Evolutionary conservation across 2,329 filamentous ascomycete species (phyloP), one percentile per base, ranked within the genome.

Genomic region (Stagonosporopsis chrysanthemi): DNA sequence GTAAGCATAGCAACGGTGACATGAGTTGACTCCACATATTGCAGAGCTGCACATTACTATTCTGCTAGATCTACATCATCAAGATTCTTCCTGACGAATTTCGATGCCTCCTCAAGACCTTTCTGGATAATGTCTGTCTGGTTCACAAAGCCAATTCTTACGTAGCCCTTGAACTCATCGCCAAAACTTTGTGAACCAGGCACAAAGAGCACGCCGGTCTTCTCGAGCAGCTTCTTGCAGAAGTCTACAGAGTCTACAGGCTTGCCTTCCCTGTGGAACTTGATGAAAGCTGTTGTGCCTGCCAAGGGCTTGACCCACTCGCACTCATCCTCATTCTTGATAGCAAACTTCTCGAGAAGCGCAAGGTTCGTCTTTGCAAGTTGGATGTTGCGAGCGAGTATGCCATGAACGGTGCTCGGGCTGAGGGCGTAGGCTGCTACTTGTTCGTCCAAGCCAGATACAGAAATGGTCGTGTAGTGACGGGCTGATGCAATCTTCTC

Each of bases 391-490:
- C 87, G 81, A 3, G 78, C 80, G 2, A 91, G 79, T 2, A 92
- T 77, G 11, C 77, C 79, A 61, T 88, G 81, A n/a, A 92, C 84
- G 19, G 89, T 88, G 31, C 81, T 78, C 1, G 84, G 78, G 11
- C 85, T 84, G 7, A 97, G 79, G 0, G 92, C 92, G 69, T 88
- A 94, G 26, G 85, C 84, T 2, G 91, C 92, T 11, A 96, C 82
- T 46, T 85, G 84, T 72, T 96, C 91, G 72, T 96, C 91, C 6
- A 97, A 79, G 69, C 89, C 86, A n/a, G 90, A 90, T 0, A 96
- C 91, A 36, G 89, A 90, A 67, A 96, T 96, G 24, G 90, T 92
- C 3, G 91, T 96, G 79, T 95, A 96, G 74, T 95, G 89, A 38
- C 91, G 82, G 1, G 88, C 87, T 14, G 80, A 76, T 11, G 88